Evolutionary conservation across 2,329 filamentous ascomycete species (phyloP).

Genomic region (Cadophora luteo-olivacea): DNA sequence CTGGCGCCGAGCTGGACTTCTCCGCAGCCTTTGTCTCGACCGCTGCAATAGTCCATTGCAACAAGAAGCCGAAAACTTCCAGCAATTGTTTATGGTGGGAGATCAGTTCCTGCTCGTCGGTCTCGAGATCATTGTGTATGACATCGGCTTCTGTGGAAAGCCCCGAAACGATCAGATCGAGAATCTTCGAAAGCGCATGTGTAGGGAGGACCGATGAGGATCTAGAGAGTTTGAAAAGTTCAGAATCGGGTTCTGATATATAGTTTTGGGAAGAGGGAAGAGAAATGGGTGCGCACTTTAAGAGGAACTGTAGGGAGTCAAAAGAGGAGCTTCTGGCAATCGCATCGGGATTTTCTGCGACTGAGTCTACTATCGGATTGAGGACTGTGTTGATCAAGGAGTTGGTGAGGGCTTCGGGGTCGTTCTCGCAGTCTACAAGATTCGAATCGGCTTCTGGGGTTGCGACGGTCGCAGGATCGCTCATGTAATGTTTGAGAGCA

Average conservation of each 20-base stretch:
- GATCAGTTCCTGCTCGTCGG: slow-evolving; percentile 86
- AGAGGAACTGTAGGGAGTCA: slow-evolving; percentile 91
- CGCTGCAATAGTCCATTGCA: slow-evolving; percentile 95
- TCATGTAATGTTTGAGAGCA: slow-evolving; percentile 95
- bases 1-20: slow-evolving; percentile 76
- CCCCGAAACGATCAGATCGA: slow-evolving; percentile 88
- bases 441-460: slow-evolving; percentile 86
- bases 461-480: slow-evolving; percentile 81
- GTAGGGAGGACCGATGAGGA: slow-evolving; percentile 80
- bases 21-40: slow-evolving; percentile 93
- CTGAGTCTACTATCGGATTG: slow-evolving; percentile 89
- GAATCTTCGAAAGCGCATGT: slow-evolving; percentile 87
- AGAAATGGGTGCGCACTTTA: slow-evolving; percentile 84
- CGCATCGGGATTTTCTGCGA: slow-evolving; percentile 90
- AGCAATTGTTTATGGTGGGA: slow-evolving; percentile 89
- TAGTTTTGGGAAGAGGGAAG: slow-evolving; percentile 45
- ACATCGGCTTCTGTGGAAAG: slow-evolving; percentile 85
- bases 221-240: slow-evolving; percentile 72
- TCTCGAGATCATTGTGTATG: slow-evolving; percentile 85
- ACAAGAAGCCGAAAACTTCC: slow-evolving; percentile 90
- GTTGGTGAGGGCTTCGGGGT: slow-evolving; percentile 78
- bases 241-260: slow-evolving; percentile 60
- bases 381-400: slow-evolving; percentile 83
- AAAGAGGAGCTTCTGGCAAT: slow-evolving; percentile 80
- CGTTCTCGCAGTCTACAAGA: slow-evolving; percentile 90